Percentiles rank a stretch among this genome's conserved stretches.
Conservation (phyloP, 1,284 basidiomycete species). For the Cryptococcus sp. region DNA sequence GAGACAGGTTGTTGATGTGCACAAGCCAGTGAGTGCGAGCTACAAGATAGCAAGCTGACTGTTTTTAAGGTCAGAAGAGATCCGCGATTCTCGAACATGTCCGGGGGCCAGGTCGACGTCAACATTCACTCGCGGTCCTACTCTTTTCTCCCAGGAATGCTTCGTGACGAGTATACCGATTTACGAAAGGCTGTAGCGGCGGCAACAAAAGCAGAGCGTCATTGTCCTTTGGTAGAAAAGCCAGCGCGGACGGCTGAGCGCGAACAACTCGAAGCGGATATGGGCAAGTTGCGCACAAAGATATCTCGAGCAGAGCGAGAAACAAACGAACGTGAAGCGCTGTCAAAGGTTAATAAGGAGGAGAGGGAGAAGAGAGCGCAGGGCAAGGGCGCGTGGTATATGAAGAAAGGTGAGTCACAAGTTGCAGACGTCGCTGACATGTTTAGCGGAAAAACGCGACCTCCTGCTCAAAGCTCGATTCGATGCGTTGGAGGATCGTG, state of each 20-base stretch:
- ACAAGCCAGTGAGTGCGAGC: conserved; percentile 61
- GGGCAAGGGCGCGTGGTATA: conserved; percentile 81
- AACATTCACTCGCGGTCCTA: conserved; percentile 75
- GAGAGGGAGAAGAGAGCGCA: conserved; percentile 71
- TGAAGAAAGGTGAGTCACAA: conserved; percentile 70
- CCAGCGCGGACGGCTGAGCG: conserved; percentile 70
- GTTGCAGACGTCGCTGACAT: conserved; percentile 6
- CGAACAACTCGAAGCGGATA: conserved; percentile 69
- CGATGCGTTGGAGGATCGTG: conserved; percentile 69
- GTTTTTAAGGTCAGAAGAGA: conserved; percentile 70
- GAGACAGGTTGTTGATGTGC: conserved; percentile 72
- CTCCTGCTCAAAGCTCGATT: conserved; percentile 71
- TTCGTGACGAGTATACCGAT: conserved; percentile 66
- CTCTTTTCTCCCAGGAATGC: conserved; percentile 71
- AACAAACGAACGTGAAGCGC: conserved; percentile 66
- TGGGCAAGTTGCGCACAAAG: conserved; percentile 74
- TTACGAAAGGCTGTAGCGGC: conserved; percentile 68
- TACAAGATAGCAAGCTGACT: neutral
- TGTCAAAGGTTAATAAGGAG: conserved; percentile 63
- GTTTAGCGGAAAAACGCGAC: conserved; percentile 71
- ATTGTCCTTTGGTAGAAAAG: conserved; percentile 66
- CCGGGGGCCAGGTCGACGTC: conserved; percentile 67
- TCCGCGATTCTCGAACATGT: conserved; percentile 79
- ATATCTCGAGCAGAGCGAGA: conserved; percentile 75
- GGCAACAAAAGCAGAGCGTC: conserved; percentile 67